phyloP scores from a whole-genome alignment of 1,139 yeast species.

The Pneumocystis carinii region DNA sequence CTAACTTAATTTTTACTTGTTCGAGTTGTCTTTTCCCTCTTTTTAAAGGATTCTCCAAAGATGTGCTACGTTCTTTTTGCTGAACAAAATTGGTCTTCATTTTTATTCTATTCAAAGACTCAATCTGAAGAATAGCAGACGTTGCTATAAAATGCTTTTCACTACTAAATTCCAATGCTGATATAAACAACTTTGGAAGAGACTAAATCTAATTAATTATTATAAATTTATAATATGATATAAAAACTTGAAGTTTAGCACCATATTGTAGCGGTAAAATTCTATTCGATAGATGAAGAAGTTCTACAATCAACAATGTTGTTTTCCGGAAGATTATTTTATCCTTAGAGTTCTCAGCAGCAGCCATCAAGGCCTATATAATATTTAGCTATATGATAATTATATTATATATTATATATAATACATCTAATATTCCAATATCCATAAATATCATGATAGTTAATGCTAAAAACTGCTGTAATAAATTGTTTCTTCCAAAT shows the following conservation, averaged over 20 bases:
- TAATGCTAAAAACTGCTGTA: slow-evolving; percentile 49
- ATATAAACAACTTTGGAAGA: slow-evolving; percentile 23
- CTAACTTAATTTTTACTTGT: slow-evolving; percentile 32
- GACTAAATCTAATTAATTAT: slow-evolving; percentile 7
- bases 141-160: slow-evolving; percentile 16
- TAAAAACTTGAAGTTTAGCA: slow-evolving; percentile 15
- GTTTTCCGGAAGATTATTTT: slow-evolving; percentile 43
- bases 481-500: slow-evolving; percentile 6
- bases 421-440: slow-evolving; percentile 37
- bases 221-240: not conserved
- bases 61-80: not conserved
- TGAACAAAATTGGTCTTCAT: not conserved
- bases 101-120: slow-evolving; percentile 16
- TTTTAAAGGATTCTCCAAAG: slow-evolving; percentile 11
- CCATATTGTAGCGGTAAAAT: slow-evolving; percentile 34
- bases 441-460: slow-evolving; percentile 39
- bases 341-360: slow-evolving; percentile 36
- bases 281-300: slow-evolving; percentile 40
- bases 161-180: slow-evolving; percentile 19
- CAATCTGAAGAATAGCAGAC: slow-evolving; percentile 32
- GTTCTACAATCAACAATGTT: slow-evolving; percentile 46
- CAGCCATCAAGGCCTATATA: slow-evolving; percentile 27
- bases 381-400: not conserved
- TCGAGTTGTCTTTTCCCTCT: slow-evolving; percentile 26
- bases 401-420: not conserved